Evolutionary conservation across 352 stramenopile genomes (phyloP), one percentile per base, ranked within the genome.

Genomic region (Phytophthora citricola): DNA sequence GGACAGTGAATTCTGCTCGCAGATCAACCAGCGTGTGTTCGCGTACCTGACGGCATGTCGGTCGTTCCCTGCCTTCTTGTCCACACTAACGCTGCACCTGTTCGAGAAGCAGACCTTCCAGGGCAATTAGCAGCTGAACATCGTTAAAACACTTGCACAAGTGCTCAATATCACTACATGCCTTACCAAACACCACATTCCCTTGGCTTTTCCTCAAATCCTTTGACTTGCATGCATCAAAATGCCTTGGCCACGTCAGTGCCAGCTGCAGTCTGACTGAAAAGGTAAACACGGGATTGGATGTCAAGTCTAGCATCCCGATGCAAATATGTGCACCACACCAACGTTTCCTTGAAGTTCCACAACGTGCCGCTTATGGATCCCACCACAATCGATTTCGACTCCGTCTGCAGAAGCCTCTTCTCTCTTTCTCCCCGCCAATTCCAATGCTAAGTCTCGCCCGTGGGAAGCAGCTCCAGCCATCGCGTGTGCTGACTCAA

Each of bases 91-190:
- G 34, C 72, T 97, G 45, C 78, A 94, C 72, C 73, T 97, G 20
- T 97, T 97, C 54, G 90, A 96, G 72, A 94, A 94, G 63, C 85
- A 95, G 64, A 97, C 91, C 0, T 96, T 96, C 60, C 87, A 95
- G 52, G 83, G 86, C 47, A 81, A 81, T 66, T 88, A 77, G 65
- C 40, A 45, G 32, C 31, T 36, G 32, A 45, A 15, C 29, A 3
- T 49, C n/a, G 31, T 36, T 36, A n/a, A 27, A 51, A 59, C 39
- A 29, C 44, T 58, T 66, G 58, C 56, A 53, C 57, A 66, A 63
- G 15, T 66, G 50, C 49, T 54, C 43, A 57, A 63, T 71, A 63
- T 5, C 26, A 41, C 41, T n/a, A 20, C 8, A 36, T 36, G 31
- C 31, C 31, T 36, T 12, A 36, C 9, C 31, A 36, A 36, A 20